These are phyloP conservation scores for Medakamo hakoo DNA, from an alignment of 139 green algal species.

Conservation along the genomic window DNA sequence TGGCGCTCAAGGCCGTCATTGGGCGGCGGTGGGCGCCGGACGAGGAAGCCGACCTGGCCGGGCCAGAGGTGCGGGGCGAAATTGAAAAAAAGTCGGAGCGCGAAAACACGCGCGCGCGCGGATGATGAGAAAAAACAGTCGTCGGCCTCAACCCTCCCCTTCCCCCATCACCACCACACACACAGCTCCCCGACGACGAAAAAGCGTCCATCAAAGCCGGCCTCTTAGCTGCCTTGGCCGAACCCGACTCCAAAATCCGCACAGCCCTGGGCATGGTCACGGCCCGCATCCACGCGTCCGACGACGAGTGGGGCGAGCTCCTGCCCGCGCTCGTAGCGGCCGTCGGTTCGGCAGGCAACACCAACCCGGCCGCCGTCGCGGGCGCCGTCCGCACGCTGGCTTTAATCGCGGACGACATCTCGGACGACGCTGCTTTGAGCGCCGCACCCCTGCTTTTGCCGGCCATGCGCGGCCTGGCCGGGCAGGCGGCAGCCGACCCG, in stretches of 20 bases:
- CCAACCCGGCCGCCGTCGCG: background rate
- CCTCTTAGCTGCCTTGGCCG: background rate
- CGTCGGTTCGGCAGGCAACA: too few species aligned
- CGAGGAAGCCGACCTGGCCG: too few species aligned
- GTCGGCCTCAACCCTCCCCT: too few species aligned
- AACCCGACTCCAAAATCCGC: background rate
- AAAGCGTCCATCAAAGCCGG: background rate
- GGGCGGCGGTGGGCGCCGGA: background rate
- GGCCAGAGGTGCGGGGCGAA: background rate
- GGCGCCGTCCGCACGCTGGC: background rate
- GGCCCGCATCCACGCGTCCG: too few species aligned
- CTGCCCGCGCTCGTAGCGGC: background rate
- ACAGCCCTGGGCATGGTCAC: background rate
- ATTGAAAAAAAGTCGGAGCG: background rate
- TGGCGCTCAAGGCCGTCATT: background rate
- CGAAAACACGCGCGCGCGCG: background rate
- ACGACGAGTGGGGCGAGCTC: background rate
- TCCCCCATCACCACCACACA: background rate
- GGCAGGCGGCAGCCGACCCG: background rate
- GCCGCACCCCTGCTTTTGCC: background rate
- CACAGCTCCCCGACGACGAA: background rate
- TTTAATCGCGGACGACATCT: background rate
- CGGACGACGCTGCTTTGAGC: background rate
- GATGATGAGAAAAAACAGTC: too few species aligned
- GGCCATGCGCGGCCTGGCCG: background rate